Evolutionary conservation across 2,329 filamentous ascomycete genomes (phyloP), one percentile per base, ranked within the genome.

Genomic region (Colletotrichum sp.): DNA sequence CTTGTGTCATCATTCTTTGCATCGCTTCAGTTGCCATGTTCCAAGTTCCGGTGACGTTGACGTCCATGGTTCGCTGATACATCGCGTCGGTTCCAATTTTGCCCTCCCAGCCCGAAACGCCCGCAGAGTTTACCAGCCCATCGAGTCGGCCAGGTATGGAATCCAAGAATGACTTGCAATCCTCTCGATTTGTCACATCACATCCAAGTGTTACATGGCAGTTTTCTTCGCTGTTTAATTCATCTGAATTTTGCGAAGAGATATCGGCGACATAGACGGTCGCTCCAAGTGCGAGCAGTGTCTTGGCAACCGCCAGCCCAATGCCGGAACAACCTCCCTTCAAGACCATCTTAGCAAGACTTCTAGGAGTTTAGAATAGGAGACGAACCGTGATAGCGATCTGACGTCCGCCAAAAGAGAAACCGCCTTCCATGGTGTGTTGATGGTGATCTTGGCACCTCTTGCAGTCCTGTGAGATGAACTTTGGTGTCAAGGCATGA

Each of bases 81-180:
- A 71, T 9, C 18, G 55, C 66, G 44, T 75, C 67, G 24, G 66
- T 71, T 13, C 72, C 72, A 12, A 75, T 75, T 39, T 75, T 70
- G 66, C 72, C 72, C 8, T 75, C 72, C 66, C 67, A 75, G 59
- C 72, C 57, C 16, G 67, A 75, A 34, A 52, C 55, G 24, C 72
- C 72, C 26, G 72, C 72, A 30, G 34, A 71, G 36, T 75, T 75
- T 22, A 75, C 72, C 24, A 75, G 72, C n/a, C 72, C 72, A 36
- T 75, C 72, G 13, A 75, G 39, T 24, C 72, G 32, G 16, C 72
- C 72, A 6, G 66, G 66, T 18, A 75, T 62, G 16, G 72, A 66
- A n/a, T 59, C 30, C 10, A 48, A 48, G 18, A 48, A 48, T 3
- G 39, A 48, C 39, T 48, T 48, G 39, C 39, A 48, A n/a, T 48